These are phyloP conservation scores for Emmonsiellopsis sp. DNA, from an alignment of 2,329 filamentous ascomycete genomes.

Conservation along the genomic window DNA sequence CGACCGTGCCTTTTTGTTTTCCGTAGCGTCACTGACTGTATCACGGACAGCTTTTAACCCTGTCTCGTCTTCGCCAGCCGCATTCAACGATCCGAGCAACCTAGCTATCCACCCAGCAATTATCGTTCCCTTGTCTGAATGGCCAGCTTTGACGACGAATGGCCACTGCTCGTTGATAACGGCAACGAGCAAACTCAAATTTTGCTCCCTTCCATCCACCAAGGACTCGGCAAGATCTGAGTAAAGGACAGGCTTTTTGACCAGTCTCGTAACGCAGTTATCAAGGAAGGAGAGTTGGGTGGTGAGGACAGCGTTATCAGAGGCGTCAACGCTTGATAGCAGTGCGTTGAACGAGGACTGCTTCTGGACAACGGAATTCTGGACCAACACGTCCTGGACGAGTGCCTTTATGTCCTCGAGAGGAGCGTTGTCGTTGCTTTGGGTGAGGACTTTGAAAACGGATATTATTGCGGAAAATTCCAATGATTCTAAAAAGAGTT, in stretches of 20 bases:
- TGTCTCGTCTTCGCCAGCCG: constrained; percentile 41
- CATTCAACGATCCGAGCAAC: constrained; percentile 47
- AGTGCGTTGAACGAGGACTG: constrained; percentile 28
- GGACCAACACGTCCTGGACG: constrained; percentile 25
- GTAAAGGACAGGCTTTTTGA: constrained; percentile 69
- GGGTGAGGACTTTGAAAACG: constrained; percentile 29
- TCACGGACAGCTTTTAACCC: constrained; percentile 39
- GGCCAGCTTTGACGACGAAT: constrained; percentile 50
- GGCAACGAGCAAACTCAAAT: constrained; percentile 56
- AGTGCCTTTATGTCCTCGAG: constrained; percentile 25
- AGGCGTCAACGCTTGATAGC: constrained; percentile 26
- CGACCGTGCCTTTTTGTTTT: constrained; percentile 26
- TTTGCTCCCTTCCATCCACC: constrained; percentile 18
- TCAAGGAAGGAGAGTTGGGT: constrained; percentile 64
- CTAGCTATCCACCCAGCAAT: constrained; percentile 51
- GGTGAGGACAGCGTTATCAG: constrained; percentile 21
- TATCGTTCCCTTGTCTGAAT: constrained; percentile 32
- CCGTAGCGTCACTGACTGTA: constrained; percentile 32
- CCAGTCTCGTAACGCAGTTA: constrained; percentile 68
- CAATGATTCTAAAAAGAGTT: constrained; percentile 22
- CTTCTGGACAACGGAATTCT: constrained; percentile 28
- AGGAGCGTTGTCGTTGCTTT: constrained; percentile 21
- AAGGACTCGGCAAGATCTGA: constrained; percentile 45
- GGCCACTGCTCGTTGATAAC: constrained; percentile 69
- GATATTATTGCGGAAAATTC: constrained; percentile 33